Percentiles rank a stretch among this genome's conserved stretches.
These are phyloP conservation scores for Panus rudis DNA, from an alignment of 768 basidiomycete species.

Conservation along the genomic window DNA sequence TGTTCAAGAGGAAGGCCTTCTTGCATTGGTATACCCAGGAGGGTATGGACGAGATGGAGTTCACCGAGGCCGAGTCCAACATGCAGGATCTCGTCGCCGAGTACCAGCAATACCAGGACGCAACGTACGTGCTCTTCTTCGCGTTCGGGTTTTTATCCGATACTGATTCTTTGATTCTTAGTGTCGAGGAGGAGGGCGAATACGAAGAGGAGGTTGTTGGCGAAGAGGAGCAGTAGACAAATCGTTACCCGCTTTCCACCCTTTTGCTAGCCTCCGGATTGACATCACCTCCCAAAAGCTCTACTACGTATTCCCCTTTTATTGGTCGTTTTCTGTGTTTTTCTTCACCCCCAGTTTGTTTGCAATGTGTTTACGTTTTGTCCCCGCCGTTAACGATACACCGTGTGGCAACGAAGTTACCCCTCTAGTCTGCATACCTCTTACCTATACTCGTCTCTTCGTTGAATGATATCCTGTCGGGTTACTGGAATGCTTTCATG, in stretches of 20 bases:
- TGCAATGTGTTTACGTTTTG: conserved; percentile 10
- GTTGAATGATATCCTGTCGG: too few relatives aligned
- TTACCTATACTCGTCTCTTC: too few relatives aligned
- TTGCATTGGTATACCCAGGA: conserved; percentile 99
- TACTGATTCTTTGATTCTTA: conserved; percentile 25
- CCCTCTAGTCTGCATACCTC: conserved; percentile 23
- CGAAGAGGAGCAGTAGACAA: conserved; percentile 48
- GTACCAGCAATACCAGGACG: conserved; percentile 95
- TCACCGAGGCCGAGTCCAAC: conserved; percentile 98
- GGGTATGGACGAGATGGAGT: conserved; percentile 99
- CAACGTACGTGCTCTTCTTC: conserved; percentile 56
- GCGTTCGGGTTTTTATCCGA: not conserved
- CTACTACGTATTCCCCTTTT: conserved; percentile 24
- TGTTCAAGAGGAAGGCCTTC: conserved; percentile 99
- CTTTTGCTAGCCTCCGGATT: conserved; percentile 8
- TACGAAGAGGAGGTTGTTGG: conserved; percentile 72
- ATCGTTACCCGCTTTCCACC: conserved; percentile 4
- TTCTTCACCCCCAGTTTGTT: conserved; percentile 6
- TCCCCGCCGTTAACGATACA: too few relatives aligned
- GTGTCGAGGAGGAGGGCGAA: conserved; percentile 82
- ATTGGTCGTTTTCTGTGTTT: conserved; percentile 23
- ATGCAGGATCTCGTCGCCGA: conserved; percentile 98
- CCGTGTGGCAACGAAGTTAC: conserved; percentile 21
- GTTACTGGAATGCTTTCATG: too few relatives aligned
- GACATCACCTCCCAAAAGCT: conserved; percentile 18